Evolutionary conservation across 2,329 filamentous ascomycete genomes (phyloP).

Genomic region (Alternaria incomplexa): DNA sequence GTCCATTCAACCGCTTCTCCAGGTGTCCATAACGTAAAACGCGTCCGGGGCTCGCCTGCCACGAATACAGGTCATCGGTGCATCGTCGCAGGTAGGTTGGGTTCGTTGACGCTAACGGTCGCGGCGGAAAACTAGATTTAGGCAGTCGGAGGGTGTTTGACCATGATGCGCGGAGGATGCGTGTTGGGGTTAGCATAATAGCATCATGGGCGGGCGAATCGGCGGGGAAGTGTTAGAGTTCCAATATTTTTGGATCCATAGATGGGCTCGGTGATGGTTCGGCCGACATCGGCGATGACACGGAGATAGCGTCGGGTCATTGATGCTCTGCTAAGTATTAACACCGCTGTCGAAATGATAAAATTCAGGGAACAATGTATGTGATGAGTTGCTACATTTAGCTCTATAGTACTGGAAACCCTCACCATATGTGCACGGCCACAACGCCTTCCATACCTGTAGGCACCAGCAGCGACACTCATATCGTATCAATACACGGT

Average conservation of each 20-base stretch:
- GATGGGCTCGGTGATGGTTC: slow-evolving; percentile 18
- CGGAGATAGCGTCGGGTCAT: neutral
- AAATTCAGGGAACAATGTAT: no score
- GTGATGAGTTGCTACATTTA: no score
- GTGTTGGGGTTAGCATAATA: slow-evolving; percentile 48
- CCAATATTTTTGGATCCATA: slow-evolving; percentile 19
- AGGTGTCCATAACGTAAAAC: slow-evolving; percentile 50
- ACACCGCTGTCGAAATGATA: neutral
- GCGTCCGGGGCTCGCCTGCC: slow-evolving; percentile 67
- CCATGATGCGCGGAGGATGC: slow-evolving; percentile 49
- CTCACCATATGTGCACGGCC: no score
- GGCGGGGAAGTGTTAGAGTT: slow-evolving; percentile 7
- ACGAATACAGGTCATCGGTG: slow-evolving; percentile 86
- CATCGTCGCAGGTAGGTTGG: slow-evolving; percentile 72
- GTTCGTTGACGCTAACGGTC: slow-evolving; percentile 43
- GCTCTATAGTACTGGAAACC: no score
- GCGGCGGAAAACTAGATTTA: slow-evolving; percentile 56
- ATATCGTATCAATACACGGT: slow-evolving; percentile 75
- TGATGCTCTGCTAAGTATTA: neutral
- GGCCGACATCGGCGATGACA: slow-evolving; percentile 16
- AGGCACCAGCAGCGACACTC: neutral
- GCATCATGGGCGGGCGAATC: slow-evolving; percentile 37
- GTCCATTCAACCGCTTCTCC: neutral
- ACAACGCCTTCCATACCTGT: neutral
- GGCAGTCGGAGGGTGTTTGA: slow-evolving; percentile 56